These are phyloP conservation scores for Prunus persica DNA, from an alignment of 306 rosid species.

Conservation along the genomic window DNA sequence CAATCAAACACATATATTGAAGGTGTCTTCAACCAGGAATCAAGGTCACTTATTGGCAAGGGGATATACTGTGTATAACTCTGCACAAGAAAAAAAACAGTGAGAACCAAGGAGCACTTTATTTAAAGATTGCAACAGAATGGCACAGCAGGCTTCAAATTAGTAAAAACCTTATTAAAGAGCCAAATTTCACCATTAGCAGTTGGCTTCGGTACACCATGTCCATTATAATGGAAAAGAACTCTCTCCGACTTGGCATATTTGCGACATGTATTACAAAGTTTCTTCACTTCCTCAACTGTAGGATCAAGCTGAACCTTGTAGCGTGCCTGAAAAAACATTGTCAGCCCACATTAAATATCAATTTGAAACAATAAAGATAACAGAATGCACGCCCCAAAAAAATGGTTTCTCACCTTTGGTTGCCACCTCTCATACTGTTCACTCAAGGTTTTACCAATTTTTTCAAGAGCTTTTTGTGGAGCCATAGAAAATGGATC, in stretches of 20 bases:
- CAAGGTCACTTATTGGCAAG: conserved; percentile 80
- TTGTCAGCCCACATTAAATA: conserved; percentile 30
- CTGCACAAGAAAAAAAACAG: conserved; percentile 42
- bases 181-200: conserved; percentile 98
- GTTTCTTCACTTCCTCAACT: conserved; percentile 96
- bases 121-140: not conserved
- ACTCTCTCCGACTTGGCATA: conserved; percentile 92
- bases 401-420: conserved; percentile 52
- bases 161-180: conserved; percentile 74
- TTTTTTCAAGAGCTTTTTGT: conserved; percentile 87
- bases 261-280: conserved; percentile 83
- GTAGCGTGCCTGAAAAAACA: conserved; percentile 73
- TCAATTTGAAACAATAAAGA: conserved; percentile 20
- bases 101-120: conserved; percentile 7
- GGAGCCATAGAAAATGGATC: conserved; percentile 98
- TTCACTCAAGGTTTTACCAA: conserved; percentile 75
- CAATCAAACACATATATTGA: conserved; percentile 97
- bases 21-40: conserved; percentile 99
- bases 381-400: conserved; percentile 16
- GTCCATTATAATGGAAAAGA: conserved; percentile 96
- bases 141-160: conserved; percentile 7
- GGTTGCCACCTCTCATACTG: conserved; percentile 99
- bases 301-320: conserved; percentile 95
- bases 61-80: conserved; percentile 98
- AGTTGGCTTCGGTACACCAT: conserved; percentile 98